phyloP scores from a whole-genome alignment of 2,329 filamentous ascomycete species.

The Epichloe festucae region DNA sequence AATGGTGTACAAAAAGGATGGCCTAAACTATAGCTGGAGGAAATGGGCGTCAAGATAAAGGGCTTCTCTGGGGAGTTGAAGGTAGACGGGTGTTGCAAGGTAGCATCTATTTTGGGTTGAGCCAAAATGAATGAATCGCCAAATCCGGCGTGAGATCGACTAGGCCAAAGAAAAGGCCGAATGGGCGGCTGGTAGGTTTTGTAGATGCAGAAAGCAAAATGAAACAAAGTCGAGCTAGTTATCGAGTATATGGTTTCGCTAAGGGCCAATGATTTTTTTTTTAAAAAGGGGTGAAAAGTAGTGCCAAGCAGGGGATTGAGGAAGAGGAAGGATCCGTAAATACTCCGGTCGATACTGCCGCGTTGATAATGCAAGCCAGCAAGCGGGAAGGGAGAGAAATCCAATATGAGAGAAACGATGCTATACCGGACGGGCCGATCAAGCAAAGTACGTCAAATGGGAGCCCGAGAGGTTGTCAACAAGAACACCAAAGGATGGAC shows the following conservation, averaged over 20 bases:
- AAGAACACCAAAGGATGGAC: not conserved
- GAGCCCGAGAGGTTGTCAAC: not conserved
- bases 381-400: too few relatives aligned
- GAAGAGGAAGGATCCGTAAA: too few relatives aligned
- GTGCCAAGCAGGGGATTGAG: too few relatives aligned
- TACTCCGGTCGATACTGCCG: not conserved
- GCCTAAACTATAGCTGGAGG: slow-evolving; percentile 7
- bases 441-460: not conserved
- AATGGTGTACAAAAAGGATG: slow-evolving; percentile 33
- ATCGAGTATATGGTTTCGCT: not conserved
- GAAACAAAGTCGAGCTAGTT: not conserved
- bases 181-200: not conserved
- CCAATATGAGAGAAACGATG: too few relatives aligned
- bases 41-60: not conserved
- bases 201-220: not conserved
- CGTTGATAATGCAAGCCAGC: not conserved
- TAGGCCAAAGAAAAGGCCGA: not conserved
- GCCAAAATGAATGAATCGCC: not conserved
- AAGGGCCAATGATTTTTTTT: not conserved
- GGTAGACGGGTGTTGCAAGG: not conserved
- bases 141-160: not conserved
- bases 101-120: not conserved
- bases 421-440: too few relatives aligned
- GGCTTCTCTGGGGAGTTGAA: not conserved
- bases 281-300: not conserved